Conservation (phyloP, 371 early-diverging fungal genomes). For the Rhizomucor pusillus region DNA sequence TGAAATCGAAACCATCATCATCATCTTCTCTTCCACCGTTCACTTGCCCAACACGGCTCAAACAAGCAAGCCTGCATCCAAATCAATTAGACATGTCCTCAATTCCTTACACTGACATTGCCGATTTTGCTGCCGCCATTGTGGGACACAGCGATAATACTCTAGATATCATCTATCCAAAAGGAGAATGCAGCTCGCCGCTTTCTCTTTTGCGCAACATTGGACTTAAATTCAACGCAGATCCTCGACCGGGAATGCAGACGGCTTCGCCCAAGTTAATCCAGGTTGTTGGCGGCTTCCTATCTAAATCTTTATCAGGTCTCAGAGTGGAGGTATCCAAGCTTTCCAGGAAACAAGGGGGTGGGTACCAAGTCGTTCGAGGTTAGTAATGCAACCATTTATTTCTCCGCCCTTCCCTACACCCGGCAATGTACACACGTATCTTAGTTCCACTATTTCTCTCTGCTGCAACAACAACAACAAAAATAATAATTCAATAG, state of each 20-base stretch:
- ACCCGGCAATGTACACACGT: too few relatives aligned
- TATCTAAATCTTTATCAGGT: slow-evolving; percentile 46
- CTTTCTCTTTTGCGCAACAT: slow-evolving; percentile 7
- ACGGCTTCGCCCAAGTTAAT: slow-evolving; percentile 22
- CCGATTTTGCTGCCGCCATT: slow-evolving; percentile 33
- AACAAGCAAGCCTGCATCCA: slow-evolving; percentile 7
- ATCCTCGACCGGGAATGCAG: slow-evolving; percentile 4
- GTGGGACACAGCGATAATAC: slow-evolving; percentile 15
- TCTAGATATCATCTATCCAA: slow-evolving; percentile 8
- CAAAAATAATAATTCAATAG: too few relatives aligned
- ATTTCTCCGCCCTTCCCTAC: too few relatives aligned
- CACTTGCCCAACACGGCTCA: neutral
- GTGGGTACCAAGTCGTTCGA: slow-evolving; percentile 44
- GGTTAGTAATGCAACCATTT: slow-evolving; percentile 33
- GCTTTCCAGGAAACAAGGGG: slow-evolving; percentile 19
- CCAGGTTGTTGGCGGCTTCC: slow-evolving; percentile 44
- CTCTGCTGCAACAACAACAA: too few relatives aligned
- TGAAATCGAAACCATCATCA: slow-evolving; percentile 3
- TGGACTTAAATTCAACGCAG: slow-evolving; percentile 29
- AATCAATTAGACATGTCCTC: slow-evolving; percentile 26
- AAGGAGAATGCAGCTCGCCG: slow-evolving; percentile 32
- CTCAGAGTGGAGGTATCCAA: slow-evolving; percentile 41
- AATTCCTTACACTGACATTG: slow-evolving; percentile 21
- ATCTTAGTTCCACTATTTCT: too few relatives aligned
- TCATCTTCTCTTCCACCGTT: neutral